These are phyloP conservation scores for Medicago truncatula DNA, from an alignment of 306 rosid species.

Conservation along the genomic window MtrunA17r5.0-ANR NC_053043.1:4242001-4242500, in stretches of 20 bases:
- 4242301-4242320: constrained; percentile 22
- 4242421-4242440: constrained; percentile 54
- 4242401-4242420: constrained; percentile 55
- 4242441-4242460: constrained; percentile 60
- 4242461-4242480: constrained; percentile 61
- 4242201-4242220: neutral
- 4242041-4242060: too few relatives aligned
- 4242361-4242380: constrained; percentile 53
- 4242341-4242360: constrained; percentile 37
- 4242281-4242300: constrained; percentile 19
- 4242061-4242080: too few relatives aligned
- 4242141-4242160: constrained; percentile 31
- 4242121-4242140: neutral
- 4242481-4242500: constrained; percentile 50
- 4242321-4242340: constrained; percentile 17
- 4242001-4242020: too few relatives aligned
- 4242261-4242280: constrained; percentile 47
- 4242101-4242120: neutral
- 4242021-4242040: too few relatives aligned
- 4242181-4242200: constrained; percentile 8
- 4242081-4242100: too few relatives aligned
- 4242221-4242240: constrained; percentile 53
- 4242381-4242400: constrained; percentile 56
- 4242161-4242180: neutral
- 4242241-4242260: constrained; percentile 60